These are phyloP conservation scores for Vanderwaltozyma tropicalis DNA, from an alignment of 805 yeast species.

Conservation along the genomic window DNA sequence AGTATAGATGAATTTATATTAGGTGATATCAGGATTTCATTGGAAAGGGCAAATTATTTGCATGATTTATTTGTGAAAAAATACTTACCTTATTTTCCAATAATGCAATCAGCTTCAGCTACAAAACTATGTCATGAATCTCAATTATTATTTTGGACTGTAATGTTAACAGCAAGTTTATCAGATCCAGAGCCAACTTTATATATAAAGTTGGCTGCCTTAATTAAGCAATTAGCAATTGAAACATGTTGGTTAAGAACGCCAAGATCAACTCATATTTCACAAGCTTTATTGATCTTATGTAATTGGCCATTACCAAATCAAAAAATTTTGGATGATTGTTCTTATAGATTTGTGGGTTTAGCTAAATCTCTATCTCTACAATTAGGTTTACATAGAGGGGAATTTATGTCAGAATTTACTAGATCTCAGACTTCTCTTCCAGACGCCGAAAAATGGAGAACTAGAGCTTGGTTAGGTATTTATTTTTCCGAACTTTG, in stretches of 20 bases:
- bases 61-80: constrained; percentile 59
- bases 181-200: constrained; percentile 82
- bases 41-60: constrained; percentile 58
- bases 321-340: constrained; percentile 83
- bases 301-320: constrained; percentile 91
- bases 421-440: constrained; percentile 80
- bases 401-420: constrained; percentile 83
- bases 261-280: constrained; percentile 87
- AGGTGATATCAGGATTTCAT: constrained; percentile 63
- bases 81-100: constrained; percentile 71
- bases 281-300: constrained; percentile 77
- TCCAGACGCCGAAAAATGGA: constrained; percentile 88
- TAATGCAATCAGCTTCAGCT: constrained; percentile 59
- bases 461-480: constrained; percentile 87
- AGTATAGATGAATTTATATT: constrained; percentile 53
- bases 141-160: constrained; percentile 82
- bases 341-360: constrained; percentile 80
- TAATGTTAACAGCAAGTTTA: constrained; percentile 73
- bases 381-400: constrained; percentile 85
- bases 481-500: constrained; percentile 81
- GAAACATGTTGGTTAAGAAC: constrained; percentile 91
- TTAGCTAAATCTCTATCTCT: constrained; percentile 75
- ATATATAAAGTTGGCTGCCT: constrained; percentile 62
- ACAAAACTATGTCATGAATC: constrained; percentile 74
- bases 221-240: constrained; percentile 77